A percentile compares a stretch with the other conserved stretches of the same genome.
Conservation (phyloP, 768 basidiomycete species). For the Kwoniella europaea region DNA sequence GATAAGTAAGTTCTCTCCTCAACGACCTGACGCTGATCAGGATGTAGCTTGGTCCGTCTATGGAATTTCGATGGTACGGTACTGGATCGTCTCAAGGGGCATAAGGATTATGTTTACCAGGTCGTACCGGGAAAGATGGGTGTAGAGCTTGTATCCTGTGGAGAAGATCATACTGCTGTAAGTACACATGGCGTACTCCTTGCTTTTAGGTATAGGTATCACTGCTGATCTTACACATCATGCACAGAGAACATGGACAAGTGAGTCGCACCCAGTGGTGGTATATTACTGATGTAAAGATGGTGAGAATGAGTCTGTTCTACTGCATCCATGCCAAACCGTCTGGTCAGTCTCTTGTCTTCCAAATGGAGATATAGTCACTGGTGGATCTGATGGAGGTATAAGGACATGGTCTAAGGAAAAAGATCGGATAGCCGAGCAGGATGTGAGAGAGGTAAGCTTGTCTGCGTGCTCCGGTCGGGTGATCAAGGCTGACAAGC, state of each 20-base stretch:
- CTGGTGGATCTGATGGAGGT: constrained; percentile 50
- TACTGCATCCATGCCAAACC: constrained; percentile 54
- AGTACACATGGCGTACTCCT: constrained; percentile 2
- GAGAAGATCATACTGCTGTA: constrained; percentile 55
- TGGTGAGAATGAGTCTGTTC: constrained; percentile 2
- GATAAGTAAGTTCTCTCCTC: constrained; percentile 43
- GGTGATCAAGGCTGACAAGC: not conserved
- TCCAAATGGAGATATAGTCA: constrained; percentile 53
- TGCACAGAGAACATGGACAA: constrained; percentile 40
- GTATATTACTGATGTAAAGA: constrained; percentile 1
- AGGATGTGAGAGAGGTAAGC: constrained; percentile 30
- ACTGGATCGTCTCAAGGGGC: constrained; percentile 32
- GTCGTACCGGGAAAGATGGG: constrained; percentile 23
- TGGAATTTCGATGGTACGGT: constrained; percentile 40
- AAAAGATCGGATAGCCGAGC: constrained; percentile 26
- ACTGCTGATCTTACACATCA: constrained; percentile 2
- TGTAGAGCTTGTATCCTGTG: constrained; percentile 38
- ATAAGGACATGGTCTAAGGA: constrained; percentile 48
- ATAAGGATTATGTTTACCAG: constrained; percentile 53
- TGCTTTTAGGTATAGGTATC: too few relatives aligned
- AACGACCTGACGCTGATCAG: constrained; percentile 1
- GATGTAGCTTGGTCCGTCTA: constrained; percentile 39
- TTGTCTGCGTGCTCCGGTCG: not conserved
- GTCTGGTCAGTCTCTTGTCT: constrained; percentile 54
- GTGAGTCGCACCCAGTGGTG: constrained; percentile 9